Conservation (phyloP, 202 grass and related monocot species). For the Panicum virgatum region DNA sequence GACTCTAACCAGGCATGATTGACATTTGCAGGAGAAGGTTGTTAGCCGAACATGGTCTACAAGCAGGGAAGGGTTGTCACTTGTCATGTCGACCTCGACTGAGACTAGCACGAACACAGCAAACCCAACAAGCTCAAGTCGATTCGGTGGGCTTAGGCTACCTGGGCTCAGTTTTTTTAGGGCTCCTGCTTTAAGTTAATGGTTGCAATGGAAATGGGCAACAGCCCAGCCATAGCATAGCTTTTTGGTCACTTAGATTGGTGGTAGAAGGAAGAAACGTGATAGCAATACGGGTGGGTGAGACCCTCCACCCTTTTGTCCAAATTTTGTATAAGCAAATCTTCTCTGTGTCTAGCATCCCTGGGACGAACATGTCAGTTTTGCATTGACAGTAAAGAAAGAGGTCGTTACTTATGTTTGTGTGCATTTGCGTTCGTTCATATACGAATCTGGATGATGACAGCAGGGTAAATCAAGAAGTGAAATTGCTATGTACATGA, state of each 20-base stretch:
- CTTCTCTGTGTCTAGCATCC: background rate
- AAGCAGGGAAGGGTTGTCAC: background rate
- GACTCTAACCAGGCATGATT: background rate
- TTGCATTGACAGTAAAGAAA: background rate
- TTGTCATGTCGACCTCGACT: background rate
- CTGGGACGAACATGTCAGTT: background rate
- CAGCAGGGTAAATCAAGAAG: background rate
- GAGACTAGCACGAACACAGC: background rate
- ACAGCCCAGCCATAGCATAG: background rate
- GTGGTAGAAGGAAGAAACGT: background rate
- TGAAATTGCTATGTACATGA: background rate
- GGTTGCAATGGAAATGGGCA: background rate
- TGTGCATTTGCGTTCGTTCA: background rate
- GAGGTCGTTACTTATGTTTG: background rate
- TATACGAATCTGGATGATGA: background rate
- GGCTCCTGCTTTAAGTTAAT: background rate
- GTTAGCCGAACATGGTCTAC: background rate
- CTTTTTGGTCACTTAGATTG: background rate
- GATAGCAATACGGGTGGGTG: background rate
- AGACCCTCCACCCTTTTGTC: background rate
- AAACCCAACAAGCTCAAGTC: slow-evolving; percentile 12
- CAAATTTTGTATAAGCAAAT: background rate
- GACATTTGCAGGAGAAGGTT: slow-evolving; percentile 11
- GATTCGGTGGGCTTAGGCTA: slow-evolving; percentile 21
- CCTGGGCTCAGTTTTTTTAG: background rate